Evolutionary conservation across 2,329 filamentous ascomycete genomes (phyloP).

Genomic region (Aspergillus puulaauensis): DNA sequence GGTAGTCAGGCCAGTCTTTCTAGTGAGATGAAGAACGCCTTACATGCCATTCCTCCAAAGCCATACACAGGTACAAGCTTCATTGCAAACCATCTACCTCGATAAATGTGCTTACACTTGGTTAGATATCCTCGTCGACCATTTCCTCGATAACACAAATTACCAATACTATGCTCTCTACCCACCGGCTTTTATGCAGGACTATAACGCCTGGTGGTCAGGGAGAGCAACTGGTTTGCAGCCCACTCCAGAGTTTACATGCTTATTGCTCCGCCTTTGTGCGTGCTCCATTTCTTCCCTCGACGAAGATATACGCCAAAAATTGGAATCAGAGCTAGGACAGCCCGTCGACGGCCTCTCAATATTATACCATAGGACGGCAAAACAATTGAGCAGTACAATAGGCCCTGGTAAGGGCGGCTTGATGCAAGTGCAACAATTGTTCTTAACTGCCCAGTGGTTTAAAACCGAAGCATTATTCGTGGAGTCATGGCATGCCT

Average conservation of each 20-base stretch:
- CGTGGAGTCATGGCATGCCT: slow-evolving; percentile 50
- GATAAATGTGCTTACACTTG: not conserved
- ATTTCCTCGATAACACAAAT: slow-evolving; percentile 48
- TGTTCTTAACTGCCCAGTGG: slow-evolving; percentile 50
- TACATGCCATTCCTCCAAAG: slow-evolving; percentile 36
- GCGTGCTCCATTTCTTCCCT: slow-evolving; percentile 49
- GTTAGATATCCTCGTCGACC: slow-evolving; percentile 48
- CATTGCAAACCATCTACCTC: not conserved
- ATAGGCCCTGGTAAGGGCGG: slow-evolving; percentile 47
- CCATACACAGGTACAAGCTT: slow-evolving; percentile 35
- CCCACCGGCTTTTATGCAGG: slow-evolving; percentile 45
- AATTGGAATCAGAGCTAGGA: slow-evolving; percentile 47
- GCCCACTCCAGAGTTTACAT: slow-evolving; percentile 47
- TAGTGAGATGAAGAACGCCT: slow-evolving; percentile 33
- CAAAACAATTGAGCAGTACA: slow-evolving; percentile 44
- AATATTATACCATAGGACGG: slow-evolving; percentile 43
- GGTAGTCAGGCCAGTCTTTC: slow-evolving; percentile 16
- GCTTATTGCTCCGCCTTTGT: slow-evolving; percentile 48
- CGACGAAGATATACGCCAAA: slow-evolving; percentile 35
- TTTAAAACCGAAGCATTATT: slow-evolving; percentile 49
- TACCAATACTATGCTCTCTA: slow-evolving; percentile 50
- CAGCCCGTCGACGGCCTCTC: slow-evolving; percentile 40
- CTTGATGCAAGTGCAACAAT: slow-evolving; percentile 49
- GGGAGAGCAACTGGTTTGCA: slow-evolving; percentile 33
- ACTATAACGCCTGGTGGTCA: slow-evolving; percentile 50